phyloP scores from a whole-genome alignment of 352 stramenopile species.

The Globisporangium nunn region DNA sequence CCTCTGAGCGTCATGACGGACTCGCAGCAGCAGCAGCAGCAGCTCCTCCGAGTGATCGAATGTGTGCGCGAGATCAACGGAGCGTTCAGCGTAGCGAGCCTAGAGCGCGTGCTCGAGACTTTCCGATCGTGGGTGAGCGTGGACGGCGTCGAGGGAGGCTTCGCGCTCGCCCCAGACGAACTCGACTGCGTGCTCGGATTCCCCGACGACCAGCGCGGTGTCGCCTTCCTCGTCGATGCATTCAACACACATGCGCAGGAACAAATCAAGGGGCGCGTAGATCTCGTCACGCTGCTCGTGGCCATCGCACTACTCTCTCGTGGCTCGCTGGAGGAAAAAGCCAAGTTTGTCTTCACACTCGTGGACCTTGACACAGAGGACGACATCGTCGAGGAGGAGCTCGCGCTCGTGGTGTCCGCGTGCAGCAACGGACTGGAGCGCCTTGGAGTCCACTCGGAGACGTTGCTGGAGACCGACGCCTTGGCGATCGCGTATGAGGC shows the following conservation, averaged over 20 bases:
- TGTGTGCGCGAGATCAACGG: constrained; percentile 33
- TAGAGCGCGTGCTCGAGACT: constrained; percentile 51
- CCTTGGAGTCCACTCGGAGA: constrained; percentile 20
- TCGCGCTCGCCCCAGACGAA: constrained; percentile 53
- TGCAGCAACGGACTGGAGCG: constrained; percentile 37
- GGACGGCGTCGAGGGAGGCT: constrained; percentile 45
- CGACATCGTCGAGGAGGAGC: constrained; percentile 63
- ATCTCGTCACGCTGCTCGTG: constrained; percentile 51
- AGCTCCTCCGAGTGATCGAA: constrained; percentile 20
- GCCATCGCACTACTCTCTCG: constrained; percentile 36
- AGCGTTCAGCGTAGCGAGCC: constrained; percentile 29
- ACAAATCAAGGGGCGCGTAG: constrained; percentile 18
- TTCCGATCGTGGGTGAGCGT: constrained; percentile 51
- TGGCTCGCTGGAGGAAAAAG: constrained; percentile 41
- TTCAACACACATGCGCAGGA: constrained; percentile 17
- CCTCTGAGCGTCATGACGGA: not conserved
- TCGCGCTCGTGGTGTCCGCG: constrained; percentile 54
- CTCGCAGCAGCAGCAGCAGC: not conserved
- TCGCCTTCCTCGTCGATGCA: constrained; percentile 46
- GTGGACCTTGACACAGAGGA: constrained; percentile 72
- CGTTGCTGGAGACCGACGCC: constrained; percentile 36
- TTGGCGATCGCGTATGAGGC: constrained; percentile 55
- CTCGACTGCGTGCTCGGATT: constrained; percentile 59
- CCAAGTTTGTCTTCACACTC: constrained; percentile 52
- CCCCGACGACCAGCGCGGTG: constrained; percentile 16